These are phyloP conservation scores for Madurella mycetomatis DNA, from an alignment of 2,329 filamentous ascomycete species.

Conservation along the genomic window DNA sequence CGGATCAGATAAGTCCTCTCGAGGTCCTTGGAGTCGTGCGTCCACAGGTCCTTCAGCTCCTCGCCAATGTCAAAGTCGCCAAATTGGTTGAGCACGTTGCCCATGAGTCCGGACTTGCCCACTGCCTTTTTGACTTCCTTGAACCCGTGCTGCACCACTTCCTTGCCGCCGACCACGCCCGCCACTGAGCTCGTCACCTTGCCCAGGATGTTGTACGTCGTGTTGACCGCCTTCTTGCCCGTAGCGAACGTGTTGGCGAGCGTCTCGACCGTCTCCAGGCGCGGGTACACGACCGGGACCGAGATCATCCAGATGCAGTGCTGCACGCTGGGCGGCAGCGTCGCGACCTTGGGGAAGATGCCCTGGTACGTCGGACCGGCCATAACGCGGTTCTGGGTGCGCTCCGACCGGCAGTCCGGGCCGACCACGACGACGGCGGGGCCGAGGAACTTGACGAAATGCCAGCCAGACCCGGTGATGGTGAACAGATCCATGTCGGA, in stretches of 20 bases:
- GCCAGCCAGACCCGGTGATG: slow-evolving; percentile 95
- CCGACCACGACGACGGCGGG: slow-evolving; percentile 87
- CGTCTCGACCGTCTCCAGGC: slow-evolving; percentile 86
- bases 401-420: slow-evolving; percentile 85
- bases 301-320: slow-evolving; percentile 96
- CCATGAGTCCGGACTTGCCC: slow-evolving; percentile 93
- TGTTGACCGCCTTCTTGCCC: slow-evolving; percentile 94
- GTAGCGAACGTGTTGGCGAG: slow-evolving; percentile 87
- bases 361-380: slow-evolving; percentile 96
- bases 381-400: slow-evolving; percentile 86
- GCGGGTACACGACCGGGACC: slow-evolving; percentile 84
- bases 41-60: slow-evolving; percentile 95
- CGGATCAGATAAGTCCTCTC: slow-evolving; percentile 95
- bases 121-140: slow-evolving; percentile 94
- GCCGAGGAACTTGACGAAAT: slow-evolving; percentile 95
- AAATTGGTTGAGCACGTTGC: slow-evolving; percentile 90
- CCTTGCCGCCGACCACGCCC: slow-evolving; percentile 91
- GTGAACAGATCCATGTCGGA: slow-evolving; percentile 92
- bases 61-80: slow-evolving; percentile 93
- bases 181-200: slow-evolving; percentile 94
- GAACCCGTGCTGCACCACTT: slow-evolving; percentile 88
- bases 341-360: slow-evolving; percentile 90
- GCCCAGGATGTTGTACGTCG: slow-evolving; percentile 91
- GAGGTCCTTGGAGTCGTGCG: slow-evolving; percentile 94
- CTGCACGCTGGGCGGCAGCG: slow-evolving; percentile 85